Percentiles rank a stretch among this genome's conserved stretches.
These are phyloP conservation scores for Podospora fimiseda DNA, from an alignment of 495 filamentous ascomycete genomes.

Conservation along the genomic window DNA sequence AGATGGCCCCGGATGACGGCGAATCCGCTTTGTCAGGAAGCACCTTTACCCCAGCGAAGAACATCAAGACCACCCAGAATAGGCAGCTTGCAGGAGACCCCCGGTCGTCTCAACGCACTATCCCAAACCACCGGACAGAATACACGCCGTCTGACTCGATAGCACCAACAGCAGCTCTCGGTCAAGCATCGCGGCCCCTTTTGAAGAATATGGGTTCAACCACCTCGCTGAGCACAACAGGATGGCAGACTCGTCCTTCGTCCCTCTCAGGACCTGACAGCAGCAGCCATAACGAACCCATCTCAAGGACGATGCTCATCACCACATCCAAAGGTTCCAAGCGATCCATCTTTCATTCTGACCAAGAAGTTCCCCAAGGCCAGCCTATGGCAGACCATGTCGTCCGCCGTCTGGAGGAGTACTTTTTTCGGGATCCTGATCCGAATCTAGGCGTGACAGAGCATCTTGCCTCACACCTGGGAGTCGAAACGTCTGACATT, in stretches of 20 bases:
- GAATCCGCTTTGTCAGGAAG: constrained; percentile 26
- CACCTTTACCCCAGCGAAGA: constrained; percentile 21
- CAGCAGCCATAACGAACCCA: constrained; percentile 9
- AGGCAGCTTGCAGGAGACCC: not conserved
- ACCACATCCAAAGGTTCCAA: constrained; percentile 27
- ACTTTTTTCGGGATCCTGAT: constrained; percentile 32
- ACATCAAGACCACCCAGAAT: constrained; percentile 6
- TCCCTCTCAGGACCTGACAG: not conserved
- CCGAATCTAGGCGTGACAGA: constrained; percentile 33
- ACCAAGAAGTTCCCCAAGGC: constrained; percentile 22
- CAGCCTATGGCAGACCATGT: constrained; percentile 31
- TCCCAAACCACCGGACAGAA: not conserved
- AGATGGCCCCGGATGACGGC: constrained; percentile 14
- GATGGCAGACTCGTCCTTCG: constrained; percentile 9
- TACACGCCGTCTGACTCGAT: not conserved
- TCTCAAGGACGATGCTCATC: constrained; percentile 24
- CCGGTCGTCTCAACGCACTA: constrained; percentile 1
- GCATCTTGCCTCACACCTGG: constrained; percentile 37
- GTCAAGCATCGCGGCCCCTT: not conserved
- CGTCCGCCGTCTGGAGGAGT: constrained; percentile 37
- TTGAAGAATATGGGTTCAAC: constrained; percentile 13
- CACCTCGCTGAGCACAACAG: constrained; percentile 10
- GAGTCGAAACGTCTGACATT: constrained; percentile 33
- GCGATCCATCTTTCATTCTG: constrained; percentile 21
- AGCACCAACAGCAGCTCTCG: not conserved